These are phyloP conservation scores for Pulveroboletus ravenelii DNA, from an alignment of 768 basidiomycete species.

Conservation along the genomic window DNA sequence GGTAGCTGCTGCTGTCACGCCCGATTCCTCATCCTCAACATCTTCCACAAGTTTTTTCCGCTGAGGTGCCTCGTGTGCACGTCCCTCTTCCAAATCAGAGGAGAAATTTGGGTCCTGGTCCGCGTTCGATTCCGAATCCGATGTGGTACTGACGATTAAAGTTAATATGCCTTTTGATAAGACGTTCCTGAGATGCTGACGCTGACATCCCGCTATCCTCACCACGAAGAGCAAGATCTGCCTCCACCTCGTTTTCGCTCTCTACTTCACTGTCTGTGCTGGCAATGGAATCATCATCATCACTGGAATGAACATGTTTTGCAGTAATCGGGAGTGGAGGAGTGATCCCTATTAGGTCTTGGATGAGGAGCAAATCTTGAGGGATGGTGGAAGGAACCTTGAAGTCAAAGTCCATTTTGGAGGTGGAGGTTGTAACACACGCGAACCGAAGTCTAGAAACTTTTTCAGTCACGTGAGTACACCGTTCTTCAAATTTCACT, in stretches of 20 bases:
- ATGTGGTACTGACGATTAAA: slow-evolving; percentile 21
- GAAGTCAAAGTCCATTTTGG: slow-evolving; percentile 39
- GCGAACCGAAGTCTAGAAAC: not conserved
- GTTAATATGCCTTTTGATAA: slow-evolving; percentile 12
- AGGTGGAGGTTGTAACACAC: not conserved
- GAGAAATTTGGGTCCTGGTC: slow-evolving; percentile 26
- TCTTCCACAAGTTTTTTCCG: slow-evolving; percentile 17
- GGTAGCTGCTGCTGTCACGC: slow-evolving; percentile 34
- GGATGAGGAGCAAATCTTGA: slow-evolving; percentile 73
- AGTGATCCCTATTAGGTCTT: slow-evolving; percentile 50
- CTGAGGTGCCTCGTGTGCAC: slow-evolving; percentile 2
- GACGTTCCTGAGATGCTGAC: slow-evolving; percentile 16
- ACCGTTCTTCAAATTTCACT: not conserved
- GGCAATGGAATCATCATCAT: slow-evolving; percentile 39
- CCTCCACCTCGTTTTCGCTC: slow-evolving; percentile 73
- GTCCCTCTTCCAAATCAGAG: slow-evolving; percentile 20
- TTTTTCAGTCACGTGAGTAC: slow-evolving; percentile 25
- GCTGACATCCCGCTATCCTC: slow-evolving; percentile 30
- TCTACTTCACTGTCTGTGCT: slow-evolving; percentile 50
- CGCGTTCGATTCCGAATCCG: slow-evolving; percentile 38
- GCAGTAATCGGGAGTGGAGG: not conserved
- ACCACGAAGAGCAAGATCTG: slow-evolving; percentile 46
- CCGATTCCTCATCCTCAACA: slow-evolving; percentile 52
- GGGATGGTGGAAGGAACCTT: slow-evolving; percentile 58
- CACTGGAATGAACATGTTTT: slow-evolving; percentile 14